Evolutionary conservation across 2,329 filamentous ascomycete species (phyloP), one percentile per base, ranked within the genome.

Genomic region (Nigrospora sphaerica): DNA sequence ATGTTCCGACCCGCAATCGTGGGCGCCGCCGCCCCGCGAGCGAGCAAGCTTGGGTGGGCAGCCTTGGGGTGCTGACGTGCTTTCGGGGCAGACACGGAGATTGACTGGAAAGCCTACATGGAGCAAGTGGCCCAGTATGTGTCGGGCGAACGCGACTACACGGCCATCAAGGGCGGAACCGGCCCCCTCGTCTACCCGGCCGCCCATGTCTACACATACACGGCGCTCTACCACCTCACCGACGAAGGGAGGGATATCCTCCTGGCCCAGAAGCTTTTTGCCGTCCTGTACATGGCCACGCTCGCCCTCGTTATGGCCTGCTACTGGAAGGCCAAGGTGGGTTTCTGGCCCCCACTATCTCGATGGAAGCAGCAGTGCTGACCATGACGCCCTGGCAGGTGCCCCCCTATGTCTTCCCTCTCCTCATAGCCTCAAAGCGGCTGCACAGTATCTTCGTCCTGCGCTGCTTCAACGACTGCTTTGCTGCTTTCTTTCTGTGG

Each of bases 31-130:
- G n/a, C 36, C 34, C 7, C 18, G 18, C 16, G 9, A 3, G 16
- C 28, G n/a, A n/a, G 13, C 23, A 17, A 18, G 11, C 14, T 2
- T 32, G 10, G 19, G 44, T 46, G 17, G 19, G 43, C 23, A 32
- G 41, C 32, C 19, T 13, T 19, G 3, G 12, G 12, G 31, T 14
- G 39, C 47, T 46, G 36, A 50, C 28, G 48, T 51, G 18, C 45
- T 36, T 34, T 12, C 10, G 32, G 39, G 41, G 38, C 54, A 77
- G 93, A 98, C 64, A 98, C 93, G 38, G 93, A 98, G 67, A 98
- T 98, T 60, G 93, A 98, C 69, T 98, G 92, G 92, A 78, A 77
- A 49, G 89, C 93, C 1, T 98, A 98, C 67, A 97, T 98, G 91
- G 79, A 96, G 63, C 93, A 98, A 61, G 76, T 97, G 39, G 69